Evolutionary conservation across 1,284 basidiomycete species (phyloP).

Genomic region (Melampsora americana): DNA sequence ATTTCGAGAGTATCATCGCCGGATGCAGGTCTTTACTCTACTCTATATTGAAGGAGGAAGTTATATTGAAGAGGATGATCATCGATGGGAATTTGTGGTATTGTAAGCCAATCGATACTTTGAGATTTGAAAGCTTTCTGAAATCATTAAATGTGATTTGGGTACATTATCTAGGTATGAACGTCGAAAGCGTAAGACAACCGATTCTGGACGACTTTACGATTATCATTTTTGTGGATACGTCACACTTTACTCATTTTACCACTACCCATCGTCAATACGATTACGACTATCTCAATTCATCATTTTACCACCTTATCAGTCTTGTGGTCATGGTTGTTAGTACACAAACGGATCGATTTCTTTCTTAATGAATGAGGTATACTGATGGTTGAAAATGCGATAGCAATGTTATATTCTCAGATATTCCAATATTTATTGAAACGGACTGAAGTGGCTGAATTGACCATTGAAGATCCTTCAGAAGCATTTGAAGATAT

Average conservation of each 20-base stretch:
- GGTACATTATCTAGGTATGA: constrained; percentile 64
- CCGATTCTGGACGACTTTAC: constrained; percentile 54
- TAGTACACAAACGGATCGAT: constrained; percentile 53
- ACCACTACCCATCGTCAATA: constrained; percentile 82
- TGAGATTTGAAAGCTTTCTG: no score
- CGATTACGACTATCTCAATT: constrained; percentile 88
- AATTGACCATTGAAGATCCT: constrained; percentile 94
- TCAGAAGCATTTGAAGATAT: constrained; percentile 93
- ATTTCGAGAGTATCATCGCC: constrained; percentile 83
- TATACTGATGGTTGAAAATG: constrained; percentile 22
- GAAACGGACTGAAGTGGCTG: constrained; percentile 67
- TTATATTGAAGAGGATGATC: constrained; percentile 68
- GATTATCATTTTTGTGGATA: constrained; percentile 90
- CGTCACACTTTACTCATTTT: constrained; percentile 86
- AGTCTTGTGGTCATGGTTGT: constrained; percentile 86
- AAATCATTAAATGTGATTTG: no score
- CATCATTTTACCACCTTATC: constrained; percentile 85
- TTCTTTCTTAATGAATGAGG: neutral
- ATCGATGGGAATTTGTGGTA: constrained; percentile 56
- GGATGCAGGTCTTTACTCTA: constrained; percentile 90
- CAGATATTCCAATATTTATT: constrained; percentile 78
- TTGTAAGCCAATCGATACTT: constrained; percentile 47
- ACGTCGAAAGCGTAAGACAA: constrained; percentile 65
- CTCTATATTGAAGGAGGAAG: constrained; percentile 93
- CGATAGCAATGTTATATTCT: constrained; percentile 75